phyloP scores from a whole-genome alignment of 2,329 filamentous ascomycete species.

The Pseudopithomyces chartarum region DNA sequence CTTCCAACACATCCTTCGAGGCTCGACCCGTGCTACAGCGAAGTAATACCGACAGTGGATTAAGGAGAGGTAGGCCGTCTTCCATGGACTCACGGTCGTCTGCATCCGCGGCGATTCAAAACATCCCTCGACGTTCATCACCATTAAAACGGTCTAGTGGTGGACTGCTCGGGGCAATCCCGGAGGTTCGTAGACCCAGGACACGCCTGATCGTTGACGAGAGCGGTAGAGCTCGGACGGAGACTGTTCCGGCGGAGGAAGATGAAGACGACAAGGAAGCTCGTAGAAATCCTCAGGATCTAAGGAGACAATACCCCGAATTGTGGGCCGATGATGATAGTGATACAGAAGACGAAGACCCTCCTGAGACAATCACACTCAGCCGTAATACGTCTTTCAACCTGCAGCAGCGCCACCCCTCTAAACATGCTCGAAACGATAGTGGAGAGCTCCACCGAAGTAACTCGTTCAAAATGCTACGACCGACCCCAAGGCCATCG shows the following conservation, averaged over 20 bases:
- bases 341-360: slow-evolving; percentile 44
- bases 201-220: slow-evolving; percentile 55
- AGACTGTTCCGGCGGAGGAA: slow-evolving; percentile 47
- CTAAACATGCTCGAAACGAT: slow-evolving; percentile 43
- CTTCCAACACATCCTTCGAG: slow-evolving; percentile 44
- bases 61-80: slow-evolving; percentile 32
- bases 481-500: slow-evolving; percentile 38
- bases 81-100: slow-evolving; percentile 38
- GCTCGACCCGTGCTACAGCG: slow-evolving; percentile 45
- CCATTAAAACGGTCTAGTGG: slow-evolving; percentile 53
- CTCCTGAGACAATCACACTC: slow-evolving; percentile 19
- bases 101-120: slow-evolving; percentile 22
- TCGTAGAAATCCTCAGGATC: slow-evolving; percentile 28
- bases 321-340: slow-evolving; percentile 50
- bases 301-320: slow-evolving; percentile 48
- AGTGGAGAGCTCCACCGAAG: slow-evolving; percentile 33
- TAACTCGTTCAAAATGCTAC: slow-evolving; percentile 40
- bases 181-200: slow-evolving; percentile 49
- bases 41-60: slow-evolving; percentile 54
- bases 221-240: slow-evolving; percentile 53
- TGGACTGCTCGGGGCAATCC: slow-evolving; percentile 51
- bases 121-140: slow-evolving; percentile 51
- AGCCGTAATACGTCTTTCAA: slow-evolving; percentile 45
- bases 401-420: slow-evolving; percentile 37
- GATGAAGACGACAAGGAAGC: slow-evolving; percentile 39